A percentile compares a stretch with the other conserved stretches of the same genome.
These are phyloP conservation scores for Trametopsis cervina DNA, from an alignment of 768 basidiomycete genomes.

Conservation along the genomic window DNA sequence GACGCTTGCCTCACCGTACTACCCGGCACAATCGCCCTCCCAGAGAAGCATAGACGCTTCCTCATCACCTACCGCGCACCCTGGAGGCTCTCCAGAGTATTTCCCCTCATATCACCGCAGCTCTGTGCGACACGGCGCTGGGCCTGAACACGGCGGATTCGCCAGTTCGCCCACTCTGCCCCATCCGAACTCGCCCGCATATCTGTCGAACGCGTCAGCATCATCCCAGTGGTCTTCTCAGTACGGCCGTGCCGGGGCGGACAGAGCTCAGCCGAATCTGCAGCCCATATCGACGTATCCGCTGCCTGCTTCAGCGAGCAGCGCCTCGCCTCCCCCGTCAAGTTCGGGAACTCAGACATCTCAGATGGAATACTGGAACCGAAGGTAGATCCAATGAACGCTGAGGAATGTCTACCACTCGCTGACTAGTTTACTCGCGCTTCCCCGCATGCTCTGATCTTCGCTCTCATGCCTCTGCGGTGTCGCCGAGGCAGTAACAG, in stretches of 20 bases:
- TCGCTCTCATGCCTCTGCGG: not conserved
- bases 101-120: conserved; percentile 14
- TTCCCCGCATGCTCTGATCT: not conserved
- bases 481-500: not conserved
- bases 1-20: conserved; percentile 53
- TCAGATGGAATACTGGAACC: conserved; percentile 15
- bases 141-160: conserved; percentile 18
- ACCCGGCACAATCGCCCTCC: conserved; percentile 33
- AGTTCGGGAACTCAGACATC: conserved; percentile 7
- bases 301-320: conserved; percentile 14
- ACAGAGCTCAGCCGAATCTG: conserved; percentile 14
- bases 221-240: conserved; percentile 16
- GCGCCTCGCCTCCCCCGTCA: conserved; percentile 20
- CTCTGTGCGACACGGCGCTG: conserved; percentile 16
- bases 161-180: conserved; percentile 23
- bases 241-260: conserved; percentile 14
- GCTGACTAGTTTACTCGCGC: not conserved
- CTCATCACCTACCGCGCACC: conserved; percentile 26
- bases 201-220: conserved; percentile 11
- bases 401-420: not conserved
- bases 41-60: conserved; percentile 27
- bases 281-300: conserved; percentile 23
- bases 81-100: conserved; percentile 26
- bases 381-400: conserved; percentile 12
- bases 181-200: conserved; percentile 13